These are phyloP conservation scores for Rhizophagus clarus DNA, from an alignment of 192 early-diverging fungal genomes.

Conservation along the genomic window DNA sequence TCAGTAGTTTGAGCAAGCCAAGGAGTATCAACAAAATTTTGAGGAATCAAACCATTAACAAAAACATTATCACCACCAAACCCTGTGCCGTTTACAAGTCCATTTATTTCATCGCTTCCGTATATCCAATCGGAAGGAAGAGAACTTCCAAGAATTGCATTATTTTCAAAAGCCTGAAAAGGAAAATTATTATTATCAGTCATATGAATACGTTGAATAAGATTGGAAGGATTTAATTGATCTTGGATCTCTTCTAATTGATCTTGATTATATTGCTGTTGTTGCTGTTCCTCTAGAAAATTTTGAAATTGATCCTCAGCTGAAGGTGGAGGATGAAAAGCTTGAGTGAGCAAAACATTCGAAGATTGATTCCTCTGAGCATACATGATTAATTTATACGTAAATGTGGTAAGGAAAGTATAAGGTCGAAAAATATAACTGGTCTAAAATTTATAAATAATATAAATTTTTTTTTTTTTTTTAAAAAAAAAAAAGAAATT, in stretches of 20 bases:
- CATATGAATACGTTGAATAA: slow-evolving; percentile 10
- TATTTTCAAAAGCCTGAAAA: slow-evolving; percentile 21
- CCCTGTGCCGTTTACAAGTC: not conserved
- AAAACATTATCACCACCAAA: not conserved
- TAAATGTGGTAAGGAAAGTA: not conserved
- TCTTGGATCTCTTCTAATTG: slow-evolving; percentile 24
- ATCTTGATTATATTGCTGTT: slow-evolving; percentile 18
- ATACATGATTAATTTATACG: slow-evolving; percentile 10
- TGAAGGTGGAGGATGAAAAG: slow-evolving; percentile 28
- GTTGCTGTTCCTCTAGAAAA: slow-evolving; percentile 11
- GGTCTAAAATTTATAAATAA: not conserved
- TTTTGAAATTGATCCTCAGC: slow-evolving; percentile 21
- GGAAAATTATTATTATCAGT: not conserved
- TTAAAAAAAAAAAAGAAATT: no score
- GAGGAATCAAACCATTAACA: slow-evolving; percentile 12
- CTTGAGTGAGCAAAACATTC: slow-evolving; percentile 15
- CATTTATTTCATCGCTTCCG: not conserved
- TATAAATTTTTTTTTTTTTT: not conserved
- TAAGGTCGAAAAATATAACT: not conserved
- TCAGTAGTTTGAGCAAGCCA: not conserved
- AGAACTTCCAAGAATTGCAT: slow-evolving; percentile 11
- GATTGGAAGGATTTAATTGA: slow-evolving; percentile 9
- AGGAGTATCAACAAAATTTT: slow-evolving; percentile 6
- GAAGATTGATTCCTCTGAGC: slow-evolving; percentile 1
- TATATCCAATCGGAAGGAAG: slow-evolving; percentile 17